Percentiles rank a stretch among this genome's conserved stretches.
Evolutionary conservation across 345 rosid genomes (phyloP).

Genomic region (Erucastrum elatum): DNA sequence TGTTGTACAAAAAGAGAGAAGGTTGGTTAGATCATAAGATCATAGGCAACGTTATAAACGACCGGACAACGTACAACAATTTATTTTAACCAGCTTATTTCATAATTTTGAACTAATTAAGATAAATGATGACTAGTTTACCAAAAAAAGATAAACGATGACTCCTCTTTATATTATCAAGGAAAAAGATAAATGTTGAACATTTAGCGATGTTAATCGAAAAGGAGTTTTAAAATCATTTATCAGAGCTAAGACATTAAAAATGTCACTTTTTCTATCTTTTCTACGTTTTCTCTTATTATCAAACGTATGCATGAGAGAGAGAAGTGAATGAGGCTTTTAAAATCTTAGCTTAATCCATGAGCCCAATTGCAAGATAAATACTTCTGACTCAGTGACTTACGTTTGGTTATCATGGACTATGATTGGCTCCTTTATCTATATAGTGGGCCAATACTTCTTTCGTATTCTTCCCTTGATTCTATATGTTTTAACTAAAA

Average conservation of each 20-base stretch:
- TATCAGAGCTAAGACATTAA: neutral
- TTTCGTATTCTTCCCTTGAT: neutral
- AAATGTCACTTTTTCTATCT: neutral
- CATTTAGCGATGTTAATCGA: neutral
- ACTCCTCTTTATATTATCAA: no score
- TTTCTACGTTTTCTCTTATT: neutral
- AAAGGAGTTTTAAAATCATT: neutral
- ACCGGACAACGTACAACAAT: slow-evolving; percentile 38
- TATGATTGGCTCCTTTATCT: neutral
- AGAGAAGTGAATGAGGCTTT: neutral
- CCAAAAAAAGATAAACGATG: no score
- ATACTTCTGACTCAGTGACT: neutral
- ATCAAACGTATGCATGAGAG: neutral
- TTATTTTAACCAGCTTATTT: neutral
- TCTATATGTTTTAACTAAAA: neutral
- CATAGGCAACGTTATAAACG: slow-evolving; percentile 10
- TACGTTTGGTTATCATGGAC: neutral
- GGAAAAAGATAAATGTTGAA: no score
- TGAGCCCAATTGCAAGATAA: slow-evolving; percentile 7
- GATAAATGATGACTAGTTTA: neutral
- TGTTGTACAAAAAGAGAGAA: no score
- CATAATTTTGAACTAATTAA: neutral
- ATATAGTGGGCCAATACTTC: neutral
- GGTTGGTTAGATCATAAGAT: no score
- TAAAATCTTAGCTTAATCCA: neutral